phyloP scores from a whole-genome alignment of 768 basidiomycete genomes.

The Phanerochaete sordida region DNA sequence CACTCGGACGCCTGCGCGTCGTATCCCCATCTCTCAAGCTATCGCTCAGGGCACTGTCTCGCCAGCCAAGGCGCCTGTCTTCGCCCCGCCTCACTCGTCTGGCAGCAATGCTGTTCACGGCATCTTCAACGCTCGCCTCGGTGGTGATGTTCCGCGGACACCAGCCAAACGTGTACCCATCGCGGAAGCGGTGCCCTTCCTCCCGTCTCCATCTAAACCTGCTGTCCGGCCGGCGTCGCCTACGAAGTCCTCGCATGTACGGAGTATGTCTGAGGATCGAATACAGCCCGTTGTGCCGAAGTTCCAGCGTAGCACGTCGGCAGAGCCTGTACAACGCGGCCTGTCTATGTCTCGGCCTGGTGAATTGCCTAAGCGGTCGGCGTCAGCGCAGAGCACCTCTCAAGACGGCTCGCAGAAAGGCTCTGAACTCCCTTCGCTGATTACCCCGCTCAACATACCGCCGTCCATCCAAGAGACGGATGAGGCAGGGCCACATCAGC shows the following conservation, averaged over 20 bases:
- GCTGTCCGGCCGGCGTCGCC: slow-evolving; percentile 10
- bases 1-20: slow-evolving; percentile 57
- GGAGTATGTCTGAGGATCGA: slow-evolving; percentile 14
- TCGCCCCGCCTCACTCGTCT: not conserved
- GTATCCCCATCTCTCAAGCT: slow-evolving; percentile 55
- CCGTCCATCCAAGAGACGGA: slow-evolving; percentile 20
- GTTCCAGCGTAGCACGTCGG: slow-evolving; percentile 31
- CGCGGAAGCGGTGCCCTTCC: slow-evolving; percentile 16
- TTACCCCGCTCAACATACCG: slow-evolving; percentile 2
- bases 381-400: slow-evolving; percentile 8
- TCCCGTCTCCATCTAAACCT: slow-evolving; percentile 14
- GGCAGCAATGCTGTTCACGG: slow-evolving; percentile 17
- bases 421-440: slow-evolving; percentile 13
- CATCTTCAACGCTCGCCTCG: slow-evolving; percentile 38
- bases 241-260: slow-evolving; percentile 9
- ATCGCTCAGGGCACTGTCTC: slow-evolving; percentile 49
- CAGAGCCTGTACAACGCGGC: slow-evolving; percentile 27
- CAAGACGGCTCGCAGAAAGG: not conserved
- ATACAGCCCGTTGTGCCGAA: slow-evolving; percentile 7
- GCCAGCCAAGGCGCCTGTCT: slow-evolving; percentile 39
- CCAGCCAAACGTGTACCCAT: slow-evolving; percentile 32
- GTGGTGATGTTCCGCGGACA: slow-evolving; percentile 35
- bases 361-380: slow-evolving; percentile 11
- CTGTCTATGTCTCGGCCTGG: slow-evolving; percentile 7
- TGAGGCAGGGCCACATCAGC: slow-evolving; percentile 7